Evolutionary conservation across 2,329 filamentous ascomycete genomes (phyloP).

Genomic region (Talaromyces sp.): DNA sequence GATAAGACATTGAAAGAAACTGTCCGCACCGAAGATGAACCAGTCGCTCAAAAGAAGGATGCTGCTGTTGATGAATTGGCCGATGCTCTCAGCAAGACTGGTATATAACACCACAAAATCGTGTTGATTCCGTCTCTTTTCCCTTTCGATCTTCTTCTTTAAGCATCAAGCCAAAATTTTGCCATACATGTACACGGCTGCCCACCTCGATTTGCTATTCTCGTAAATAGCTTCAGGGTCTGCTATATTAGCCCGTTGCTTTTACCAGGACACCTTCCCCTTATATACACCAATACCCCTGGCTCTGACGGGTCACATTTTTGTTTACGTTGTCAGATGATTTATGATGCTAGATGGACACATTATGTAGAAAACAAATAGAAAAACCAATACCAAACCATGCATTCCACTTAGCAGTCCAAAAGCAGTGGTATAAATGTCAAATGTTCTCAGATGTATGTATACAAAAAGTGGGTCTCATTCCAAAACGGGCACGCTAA

Average conservation of each 20-base stretch:
- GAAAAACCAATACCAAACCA: neutral
- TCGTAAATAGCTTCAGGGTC: neutral
- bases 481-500: neutral
- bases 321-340: neutral
- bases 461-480: neutral
- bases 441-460: neutral
- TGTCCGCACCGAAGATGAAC: slow-evolving; percentile 50
- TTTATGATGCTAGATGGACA: neutral
- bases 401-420: neutral
- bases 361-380: neutral
- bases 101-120: slow-evolving; percentile 17
- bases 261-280: neutral
- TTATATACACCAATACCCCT: neutral
- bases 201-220: neutral
- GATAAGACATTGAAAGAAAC: slow-evolving; percentile 65
- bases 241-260: neutral
- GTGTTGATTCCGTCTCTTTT: neutral
- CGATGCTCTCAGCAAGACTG: slow-evolving; percentile 66
- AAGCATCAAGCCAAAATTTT: neutral
- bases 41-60: slow-evolving; percentile 66
- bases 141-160: neutral
- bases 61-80: slow-evolving; percentile 78
- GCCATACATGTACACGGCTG: neutral
- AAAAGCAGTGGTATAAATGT: neutral
- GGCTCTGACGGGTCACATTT: neutral